Percentiles rank a stretch among this genome's conserved stretches.
These are phyloP conservation scores for Nemania sp. DNA, from an alignment of 2,329 filamentous ascomycete species.

Conservation along the genomic window DNA sequence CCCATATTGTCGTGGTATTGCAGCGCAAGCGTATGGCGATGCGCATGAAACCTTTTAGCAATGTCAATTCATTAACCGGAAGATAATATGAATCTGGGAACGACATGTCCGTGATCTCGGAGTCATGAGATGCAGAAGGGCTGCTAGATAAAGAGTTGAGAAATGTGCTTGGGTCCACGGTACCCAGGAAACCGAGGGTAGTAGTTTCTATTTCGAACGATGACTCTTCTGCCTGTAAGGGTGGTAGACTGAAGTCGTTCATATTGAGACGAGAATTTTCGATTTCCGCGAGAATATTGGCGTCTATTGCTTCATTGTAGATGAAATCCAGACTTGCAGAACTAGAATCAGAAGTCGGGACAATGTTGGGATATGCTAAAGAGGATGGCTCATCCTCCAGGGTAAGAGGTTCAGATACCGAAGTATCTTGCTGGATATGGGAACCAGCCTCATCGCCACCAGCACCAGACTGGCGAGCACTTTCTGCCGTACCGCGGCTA, in stretches of 20 bases:
- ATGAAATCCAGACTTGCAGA: background rate
- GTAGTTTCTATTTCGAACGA: background rate
- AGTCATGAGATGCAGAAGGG: background rate
- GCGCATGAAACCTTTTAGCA: conserved; percentile 51
- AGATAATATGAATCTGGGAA: conserved; percentile 54
- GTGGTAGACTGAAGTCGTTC: background rate
- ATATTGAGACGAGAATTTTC: no score
- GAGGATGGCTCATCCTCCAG: background rate
- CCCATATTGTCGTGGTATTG: conserved; percentile 47
- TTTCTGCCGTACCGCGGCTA: background rate
- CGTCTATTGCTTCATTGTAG: background rate
- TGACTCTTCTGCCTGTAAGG: background rate
- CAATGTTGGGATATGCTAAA: background rate
- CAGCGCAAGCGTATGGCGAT: conserved; percentile 53
- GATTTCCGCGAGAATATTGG: background rate
- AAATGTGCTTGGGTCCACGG: background rate
- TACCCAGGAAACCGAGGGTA: background rate
- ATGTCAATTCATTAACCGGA: conserved; percentile 51
- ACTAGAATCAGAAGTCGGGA: background rate
- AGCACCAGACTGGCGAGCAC: background rate
- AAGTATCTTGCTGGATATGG: background rate
- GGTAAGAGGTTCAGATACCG: background rate
- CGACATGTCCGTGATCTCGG: conserved; percentile 26
- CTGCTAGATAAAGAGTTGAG: conserved; percentile 5
- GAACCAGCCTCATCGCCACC: background rate